Conservation (phyloP, 1,284 basidiomycete genomes). For the Pholiota adiposa region DNA sequence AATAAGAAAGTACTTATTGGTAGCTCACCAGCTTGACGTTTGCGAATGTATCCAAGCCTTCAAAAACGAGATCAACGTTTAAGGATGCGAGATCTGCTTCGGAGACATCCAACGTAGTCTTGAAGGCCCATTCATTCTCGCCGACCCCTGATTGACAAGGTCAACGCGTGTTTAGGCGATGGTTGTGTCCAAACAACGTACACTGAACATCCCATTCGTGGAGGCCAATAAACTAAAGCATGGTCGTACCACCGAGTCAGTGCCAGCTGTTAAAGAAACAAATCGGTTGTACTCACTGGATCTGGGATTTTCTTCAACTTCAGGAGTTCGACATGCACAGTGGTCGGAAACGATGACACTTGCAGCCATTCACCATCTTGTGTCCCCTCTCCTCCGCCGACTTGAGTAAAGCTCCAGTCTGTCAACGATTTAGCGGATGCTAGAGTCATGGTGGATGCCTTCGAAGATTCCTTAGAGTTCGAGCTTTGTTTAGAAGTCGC, state of each 20-base stretch:
- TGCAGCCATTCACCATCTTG: constrained; percentile 69
- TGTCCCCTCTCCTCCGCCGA: constrained; percentile 63
- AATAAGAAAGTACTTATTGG: not conserved
- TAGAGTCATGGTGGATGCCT: constrained; percentile 2
- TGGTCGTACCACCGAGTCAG: not conserved
- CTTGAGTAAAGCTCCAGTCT: constrained; percentile 72
- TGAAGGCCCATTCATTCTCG: constrained; percentile 87
- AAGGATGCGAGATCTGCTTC: constrained; percentile 48
- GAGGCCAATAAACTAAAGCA: constrained; percentile 77
- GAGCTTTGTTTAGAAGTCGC: not conserved
- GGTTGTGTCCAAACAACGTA: constrained; percentile 20
- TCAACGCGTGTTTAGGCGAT: not conserved
- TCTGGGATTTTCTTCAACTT: constrained; percentile 76
- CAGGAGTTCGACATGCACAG: constrained; percentile 84
- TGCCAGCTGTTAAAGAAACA: not conserved
- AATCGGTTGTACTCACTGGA: constrained; percentile 53
- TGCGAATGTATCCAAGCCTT: constrained; percentile 89
- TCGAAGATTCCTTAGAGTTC: not conserved
- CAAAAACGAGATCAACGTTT: constrained; percentile 79
- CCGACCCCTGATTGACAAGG: constrained; percentile 70
- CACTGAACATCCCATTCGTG: constrained; percentile 92
- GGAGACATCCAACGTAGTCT: constrained; percentile 62
- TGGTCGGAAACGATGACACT: constrained; percentile 73
- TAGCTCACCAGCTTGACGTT: constrained; percentile 63
- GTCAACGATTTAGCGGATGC: constrained; percentile 29